Evolutionary conservation across 345 rosid genomes (phyloP).

Genomic region (Odontarrhena argentea): DNA sequence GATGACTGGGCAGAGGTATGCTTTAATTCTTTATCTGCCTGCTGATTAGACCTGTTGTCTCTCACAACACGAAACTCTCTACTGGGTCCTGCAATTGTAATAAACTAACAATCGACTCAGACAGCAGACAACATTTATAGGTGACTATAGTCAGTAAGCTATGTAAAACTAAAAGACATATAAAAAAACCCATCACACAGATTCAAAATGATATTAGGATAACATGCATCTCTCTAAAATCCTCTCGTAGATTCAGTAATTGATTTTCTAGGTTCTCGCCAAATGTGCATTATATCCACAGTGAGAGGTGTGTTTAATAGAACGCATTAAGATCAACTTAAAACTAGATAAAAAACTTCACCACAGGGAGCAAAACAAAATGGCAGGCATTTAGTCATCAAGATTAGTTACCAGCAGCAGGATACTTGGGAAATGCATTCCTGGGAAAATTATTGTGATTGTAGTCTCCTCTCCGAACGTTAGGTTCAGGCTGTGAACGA

Average conservation of each 20-base stretch:
- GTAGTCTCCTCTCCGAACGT: slow-evolving; percentile 45
- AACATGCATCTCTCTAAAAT: slow-evolving; percentile 10
- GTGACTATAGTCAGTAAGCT: background rate
- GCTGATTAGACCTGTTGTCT: slow-evolving; percentile 67
- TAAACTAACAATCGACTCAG: slow-evolving; percentile 15
- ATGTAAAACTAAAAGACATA: background rate
- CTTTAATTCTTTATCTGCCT: slow-evolving; percentile 49
- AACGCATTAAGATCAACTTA: background rate
- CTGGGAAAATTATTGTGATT: slow-evolving; percentile 45
- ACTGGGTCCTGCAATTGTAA: slow-evolving; percentile 40
- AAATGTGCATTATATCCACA: background rate
- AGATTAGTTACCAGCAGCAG: slow-evolving; percentile 24
- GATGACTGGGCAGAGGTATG: slow-evolving; percentile 45
- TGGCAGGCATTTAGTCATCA: background rate
- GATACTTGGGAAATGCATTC: slow-evolving; percentile 32
- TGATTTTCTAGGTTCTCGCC: background rate
- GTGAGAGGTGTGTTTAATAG: too few relatives aligned
- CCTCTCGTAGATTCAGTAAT: too few relatives aligned
- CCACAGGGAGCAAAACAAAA: background rate
- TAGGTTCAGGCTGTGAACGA: slow-evolving; percentile 45
- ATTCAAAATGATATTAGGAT: background rate
- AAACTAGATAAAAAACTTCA: background rate
- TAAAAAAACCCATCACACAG: background rate
- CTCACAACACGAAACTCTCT: slow-evolving; percentile 65
- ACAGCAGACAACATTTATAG: slow-evolving; percentile 8